These are phyloP conservation scores for Verticillium nonalfalfae DNA, from an alignment of 2,329 filamentous ascomycete genomes.

Conservation along the genomic window DNA sequence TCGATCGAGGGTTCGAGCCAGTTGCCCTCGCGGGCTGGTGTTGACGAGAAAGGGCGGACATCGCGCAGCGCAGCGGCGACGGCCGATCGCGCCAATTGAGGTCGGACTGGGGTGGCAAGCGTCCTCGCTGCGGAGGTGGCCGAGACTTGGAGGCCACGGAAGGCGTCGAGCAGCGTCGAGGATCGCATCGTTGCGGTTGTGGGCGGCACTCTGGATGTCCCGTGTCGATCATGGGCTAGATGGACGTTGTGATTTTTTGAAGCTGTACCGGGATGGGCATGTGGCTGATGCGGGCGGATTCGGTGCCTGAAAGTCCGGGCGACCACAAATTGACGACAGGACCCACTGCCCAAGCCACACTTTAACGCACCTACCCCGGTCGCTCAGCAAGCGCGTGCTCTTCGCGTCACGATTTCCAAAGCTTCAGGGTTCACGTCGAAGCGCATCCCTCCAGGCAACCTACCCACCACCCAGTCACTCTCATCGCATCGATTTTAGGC, in stretches of 20 bases:
- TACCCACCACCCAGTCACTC: not conserved
- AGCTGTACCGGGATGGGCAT: conserved; percentile 6
- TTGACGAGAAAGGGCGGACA: conserved; percentile 67
- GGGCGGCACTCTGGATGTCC: not conserved
- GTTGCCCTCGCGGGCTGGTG: conserved; percentile 49
- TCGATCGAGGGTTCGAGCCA: conserved; percentile 78
- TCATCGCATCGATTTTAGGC: not conserved
- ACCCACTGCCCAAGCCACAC: conserved; percentile 17
- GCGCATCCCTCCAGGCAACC: conserved; percentile 1
- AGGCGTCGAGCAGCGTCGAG: conserved; percentile 41
- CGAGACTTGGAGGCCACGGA: conserved; percentile 42
- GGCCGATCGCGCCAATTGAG: conserved; percentile 18
- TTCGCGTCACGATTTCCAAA: conserved; percentile 27
- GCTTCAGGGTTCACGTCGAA: conserved; percentile 4
- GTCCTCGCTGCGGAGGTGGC: conserved; percentile 31
- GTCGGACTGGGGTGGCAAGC: conserved; percentile 23
- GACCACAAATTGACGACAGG: conserved; percentile 2
- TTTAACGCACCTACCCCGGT: not conserved
- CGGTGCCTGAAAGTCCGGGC: conserved; percentile 15
- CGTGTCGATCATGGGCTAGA: not conserved
- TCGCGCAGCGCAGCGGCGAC: conserved; percentile 32
- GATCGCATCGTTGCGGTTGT: conserved; percentile 37
- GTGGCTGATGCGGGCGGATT: conserved; percentile 8
- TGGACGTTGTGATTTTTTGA: not conserved
- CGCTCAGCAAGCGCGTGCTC: conserved; percentile 31